Base-by-base conservation (phyloP, 805 yeast genomes). In the Pichia pseudocactophila region DNA sequence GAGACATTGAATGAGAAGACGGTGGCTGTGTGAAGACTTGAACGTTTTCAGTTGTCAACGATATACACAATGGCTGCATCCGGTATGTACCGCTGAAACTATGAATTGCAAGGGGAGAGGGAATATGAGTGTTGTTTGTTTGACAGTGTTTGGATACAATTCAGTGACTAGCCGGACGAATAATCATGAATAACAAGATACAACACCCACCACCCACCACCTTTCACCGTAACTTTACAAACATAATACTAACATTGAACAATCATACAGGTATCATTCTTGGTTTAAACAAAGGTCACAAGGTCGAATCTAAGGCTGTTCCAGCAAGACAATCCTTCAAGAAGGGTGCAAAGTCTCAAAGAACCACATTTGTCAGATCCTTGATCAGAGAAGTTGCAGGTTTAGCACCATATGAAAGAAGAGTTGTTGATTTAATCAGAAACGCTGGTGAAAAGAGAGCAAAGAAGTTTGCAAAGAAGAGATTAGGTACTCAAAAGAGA, bases 361-460 rank as follows among this genome's bases (percentile, higher is more conserved):
- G 96, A 82, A 79, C 97, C 62, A 76, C 76, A 49, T 94, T 92
- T 67, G 99, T 94, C 66, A 84, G 98, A 74, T 78, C 82, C 65
- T 75, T 92, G 54, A 95, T 92, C 71, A 81, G 82, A 70, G 99
- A 92, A 78, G 97, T 92, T 63, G 76, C 95, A 61, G 98, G 98
- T 71, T 80, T 92, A 68, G 96, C 99, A 58, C 98, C 99, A 75
- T 92, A 92, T 74, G 99, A 92, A 80, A 89, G 96, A 81, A 89
- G 99, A 78, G 82, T 92, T 70, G 84, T 94, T 66, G 99, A 92
- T 78, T 81, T 92, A 76, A 80, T 92, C 83, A 92, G 98, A 82
- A 92, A 94, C 79, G 89, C 96, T 70, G 96, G 96, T 82, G 99
- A 92, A 78, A 92, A 92, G 95, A 92, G 97, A 80, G 98, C 99